Evolutionary conservation across 257 asterid genomes (phyloP).

Genomic region (Nicotiana paniculata): DNA sequence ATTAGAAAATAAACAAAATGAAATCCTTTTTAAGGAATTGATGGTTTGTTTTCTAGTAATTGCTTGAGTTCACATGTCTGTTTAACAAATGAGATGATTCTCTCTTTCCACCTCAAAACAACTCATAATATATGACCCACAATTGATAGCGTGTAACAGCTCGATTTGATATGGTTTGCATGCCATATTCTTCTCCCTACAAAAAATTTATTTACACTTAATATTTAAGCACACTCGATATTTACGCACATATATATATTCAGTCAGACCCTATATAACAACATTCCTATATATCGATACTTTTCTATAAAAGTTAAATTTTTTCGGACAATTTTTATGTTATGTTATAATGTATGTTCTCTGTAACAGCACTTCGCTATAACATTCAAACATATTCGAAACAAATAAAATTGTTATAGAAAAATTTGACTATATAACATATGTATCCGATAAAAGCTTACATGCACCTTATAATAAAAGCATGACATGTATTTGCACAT

Average conservation of each 20-base stretch:
- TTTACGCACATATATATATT: neutral
- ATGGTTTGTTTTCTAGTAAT: neutral
- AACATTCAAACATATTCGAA: too few species aligned
- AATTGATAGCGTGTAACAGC: constrained; percentile 29
- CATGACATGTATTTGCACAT: too few species aligned
- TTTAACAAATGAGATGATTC: constrained; percentile 19
- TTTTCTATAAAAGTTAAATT: too few species aligned
- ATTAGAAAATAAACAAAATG: neutral
- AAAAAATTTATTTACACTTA: neutral
- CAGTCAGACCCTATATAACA: too few species aligned
- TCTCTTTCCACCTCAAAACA: constrained; percentile 24
- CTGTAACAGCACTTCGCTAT: too few species aligned
- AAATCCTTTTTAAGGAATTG: constrained; percentile 4
- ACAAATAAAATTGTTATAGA: too few species aligned
- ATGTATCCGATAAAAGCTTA: neutral
- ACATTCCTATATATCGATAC: too few species aligned
- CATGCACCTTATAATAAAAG: neutral
- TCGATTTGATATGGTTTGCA: constrained; percentile 31
- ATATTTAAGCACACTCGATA: neutral
- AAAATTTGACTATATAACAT: neutral
- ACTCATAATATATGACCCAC: constrained; percentile 31
- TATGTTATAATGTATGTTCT: too few species aligned
- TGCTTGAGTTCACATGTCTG: constrained; percentile 28
- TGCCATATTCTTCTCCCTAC: neutral
- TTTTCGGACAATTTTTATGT: too few species aligned